Base-by-base conservation (phyloP, 164 flowering plant species). In the Macadamia tetraphylla region DNA sequence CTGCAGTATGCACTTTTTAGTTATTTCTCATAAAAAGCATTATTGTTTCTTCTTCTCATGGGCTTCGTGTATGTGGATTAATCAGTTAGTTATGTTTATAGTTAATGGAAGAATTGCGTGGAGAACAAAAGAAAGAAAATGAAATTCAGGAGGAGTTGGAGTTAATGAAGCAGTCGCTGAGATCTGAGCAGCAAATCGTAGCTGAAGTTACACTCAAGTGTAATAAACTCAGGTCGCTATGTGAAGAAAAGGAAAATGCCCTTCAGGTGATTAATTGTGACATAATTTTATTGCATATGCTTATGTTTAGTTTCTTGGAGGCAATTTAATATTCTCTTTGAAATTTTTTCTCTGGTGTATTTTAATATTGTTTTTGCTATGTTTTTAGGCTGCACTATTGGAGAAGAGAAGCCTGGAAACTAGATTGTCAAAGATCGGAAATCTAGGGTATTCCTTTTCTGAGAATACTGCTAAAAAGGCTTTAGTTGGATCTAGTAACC, bases 91-190 rank as follows among this genome's bases (percentile, higher is more conserved):
- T 67, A 40, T 69, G 11, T 70, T 59, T 79, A 64, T 71, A 95
- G 99, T 82, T 95, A 68, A 51, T 73, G 70, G 86, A 84, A 67
- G 90, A 91, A 68, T 71, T 95, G 72, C 81, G 69, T 60, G 93
- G 82, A 72, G 91, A 83, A 76, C 79, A 91, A 74, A 78, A 76
- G 68, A 74, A 78, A 77, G 93, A 87, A 78, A 65, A 63, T 15
- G 77, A 71, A 66, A 68, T 91, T 79, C 86, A 77, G 59, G 87
- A 87, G 69, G 94, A 95, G 72, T 58, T 92, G 75, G 90, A 85
- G 65, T 70, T 67, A 43, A 49, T 95, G 72, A 88, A 82, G 70
- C 84, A 79, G 69, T 70, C 85, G 7, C 74, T 88, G 81, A 80
- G 67, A 70, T 70, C 64, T 60, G 92, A 88, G 72, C 85, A 79